Evolutionary conservation across 2,329 filamentous ascomycete species (phyloP).

Genomic region (Trichocomaceae sp.): DNA sequence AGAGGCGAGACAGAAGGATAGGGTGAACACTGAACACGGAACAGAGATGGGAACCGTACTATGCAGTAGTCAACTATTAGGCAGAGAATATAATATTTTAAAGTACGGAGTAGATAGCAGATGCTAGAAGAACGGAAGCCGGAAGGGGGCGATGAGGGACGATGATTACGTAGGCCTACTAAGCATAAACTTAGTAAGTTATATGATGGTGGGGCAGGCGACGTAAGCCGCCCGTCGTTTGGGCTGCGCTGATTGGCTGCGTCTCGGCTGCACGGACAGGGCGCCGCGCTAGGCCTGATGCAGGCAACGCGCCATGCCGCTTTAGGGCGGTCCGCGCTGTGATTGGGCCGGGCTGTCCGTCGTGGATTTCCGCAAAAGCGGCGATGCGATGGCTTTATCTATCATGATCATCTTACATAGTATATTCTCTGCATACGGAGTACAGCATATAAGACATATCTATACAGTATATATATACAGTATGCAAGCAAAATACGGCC

Average conservation of each 20-base stretch:
- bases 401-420: too few relatives aligned
- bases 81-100: too few relatives aligned
- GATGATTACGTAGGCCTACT: too few relatives aligned
- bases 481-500: background rate
- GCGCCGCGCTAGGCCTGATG: background rate
- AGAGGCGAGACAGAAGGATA: background rate
- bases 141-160: background rate
- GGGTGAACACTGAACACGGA: too few relatives aligned
- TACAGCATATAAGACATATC: too few relatives aligned
- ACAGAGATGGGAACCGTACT: too few relatives aligned
- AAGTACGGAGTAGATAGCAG: background rate
- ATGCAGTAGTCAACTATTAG: too few relatives aligned
- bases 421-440: too few relatives aligned
- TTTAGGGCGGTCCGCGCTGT: background rate
- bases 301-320: background rate
- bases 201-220: background rate
- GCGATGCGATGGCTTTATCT: background rate
- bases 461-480: background rate
- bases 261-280: background rate
- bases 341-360: background rate
- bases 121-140: too few relatives aligned
- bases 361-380: background rate
- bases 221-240: background rate
- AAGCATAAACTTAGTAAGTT: too few relatives aligned
- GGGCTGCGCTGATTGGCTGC: background rate